Base-by-base conservation (phyloP, 305 asterid species). In the Rubia tinctorum region DNA sequence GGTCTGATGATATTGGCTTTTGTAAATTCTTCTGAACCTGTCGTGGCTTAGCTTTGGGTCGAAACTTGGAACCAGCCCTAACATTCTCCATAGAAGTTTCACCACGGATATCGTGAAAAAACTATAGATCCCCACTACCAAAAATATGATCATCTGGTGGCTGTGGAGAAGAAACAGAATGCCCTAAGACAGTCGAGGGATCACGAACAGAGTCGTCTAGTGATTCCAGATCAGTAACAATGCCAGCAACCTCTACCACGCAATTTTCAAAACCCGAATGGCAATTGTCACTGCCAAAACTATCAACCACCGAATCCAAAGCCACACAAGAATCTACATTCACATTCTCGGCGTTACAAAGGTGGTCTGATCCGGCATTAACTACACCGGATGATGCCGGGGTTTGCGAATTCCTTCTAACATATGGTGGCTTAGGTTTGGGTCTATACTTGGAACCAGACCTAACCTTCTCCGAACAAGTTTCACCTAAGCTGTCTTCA, bases 391-490 rank as follows among this genome's bases (percentile, higher is more conserved):
- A 76, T 71, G 77, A 80, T 17, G 82, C 72, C 51, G 81, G 71
- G 60, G 77, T 74, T 69, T 77, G 79, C 6, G 83, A 55, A 37
- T 44, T 84, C 79, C 69, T 90, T 69, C 53, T 80, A 9, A 77
- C 66, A 0, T 83, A 85, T 66, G 80, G 79, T 64, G 77, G 75
- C 76, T 87, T 92, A 2, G 84, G 74, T 81, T 86, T 93, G 22
- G 98, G 96, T 79, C 80, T 88, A 80, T 88, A 91, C 81, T 83
- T 87, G 68, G 87, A 80, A 3, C 76, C 85, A 40, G 76, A 82
- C 77, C 86, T 82, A 62, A 82, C 96, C 84, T 90, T 74, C 47
- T 55, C 74, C 34, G 14, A n/a, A 47, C 53, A 47, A 51, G n/a
- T 6, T 44, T 44, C 11, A 44, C 49, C 49, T 44, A 44, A 44